These are phyloP conservation scores for Polymyxa betae DNA, from an alignment of 208 protist species.

Conservation along the genomic window DNA sequence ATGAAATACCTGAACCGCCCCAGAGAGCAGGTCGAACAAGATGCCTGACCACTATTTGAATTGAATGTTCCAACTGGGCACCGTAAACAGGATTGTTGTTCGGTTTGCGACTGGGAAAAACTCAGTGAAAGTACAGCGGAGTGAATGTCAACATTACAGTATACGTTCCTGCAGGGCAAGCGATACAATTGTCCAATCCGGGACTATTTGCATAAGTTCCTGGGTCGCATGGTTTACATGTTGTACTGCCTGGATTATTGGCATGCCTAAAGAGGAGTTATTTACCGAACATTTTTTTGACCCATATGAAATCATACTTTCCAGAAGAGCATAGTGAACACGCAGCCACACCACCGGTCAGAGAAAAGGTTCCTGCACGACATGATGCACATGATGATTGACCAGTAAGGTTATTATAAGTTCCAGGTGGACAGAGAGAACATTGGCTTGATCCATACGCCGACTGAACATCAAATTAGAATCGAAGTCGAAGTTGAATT, in stretches of 20 bases:
- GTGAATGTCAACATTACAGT: not conserved
- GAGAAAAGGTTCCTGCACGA: not conserved
- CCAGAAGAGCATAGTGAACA: not conserved
- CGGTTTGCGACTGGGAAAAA: not conserved
- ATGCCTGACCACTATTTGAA: not conserved
- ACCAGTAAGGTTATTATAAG: not conserved
- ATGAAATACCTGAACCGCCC: not conserved
- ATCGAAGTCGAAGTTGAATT: not conserved
- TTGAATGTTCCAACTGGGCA: conserved; percentile 24
- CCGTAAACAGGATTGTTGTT: not conserved
- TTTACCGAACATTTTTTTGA: not conserved
- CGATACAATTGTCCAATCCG: not conserved
- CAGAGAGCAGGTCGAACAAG: not conserved
- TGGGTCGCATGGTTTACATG: conserved; percentile 3
- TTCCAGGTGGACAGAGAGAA: not conserved
- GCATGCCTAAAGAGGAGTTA: not conserved
- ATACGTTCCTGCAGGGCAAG: not conserved
- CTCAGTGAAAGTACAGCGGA: not conserved
- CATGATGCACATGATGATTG: not conserved
- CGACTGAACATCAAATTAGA: not conserved
- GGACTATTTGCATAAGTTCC: not conserved
- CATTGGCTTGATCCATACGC: not conserved
- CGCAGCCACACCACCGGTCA: not conserved
- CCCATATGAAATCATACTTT: not conserved
- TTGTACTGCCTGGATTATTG: not conserved